phyloP scores from a whole-genome alignment of 139 green algal species.

The Chlorella sp. region DNA sequence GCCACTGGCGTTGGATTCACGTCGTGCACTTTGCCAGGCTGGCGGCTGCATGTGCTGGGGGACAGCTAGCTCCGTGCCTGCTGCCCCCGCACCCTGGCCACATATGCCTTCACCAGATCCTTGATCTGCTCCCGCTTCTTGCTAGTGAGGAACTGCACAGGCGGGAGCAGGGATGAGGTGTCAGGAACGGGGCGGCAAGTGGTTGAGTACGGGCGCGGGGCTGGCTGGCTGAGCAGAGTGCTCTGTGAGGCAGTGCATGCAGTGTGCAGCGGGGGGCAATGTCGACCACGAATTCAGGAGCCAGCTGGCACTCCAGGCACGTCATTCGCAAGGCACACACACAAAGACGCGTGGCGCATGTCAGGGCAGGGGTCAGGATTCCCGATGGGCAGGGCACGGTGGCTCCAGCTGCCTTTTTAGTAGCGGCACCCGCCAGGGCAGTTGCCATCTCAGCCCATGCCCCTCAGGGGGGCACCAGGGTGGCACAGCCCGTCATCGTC shows the following conservation, averaged over 20 bases:
- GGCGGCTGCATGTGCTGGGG: no score
- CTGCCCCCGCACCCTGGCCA: background rate
- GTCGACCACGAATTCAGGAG: background rate
- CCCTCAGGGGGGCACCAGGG: no score
- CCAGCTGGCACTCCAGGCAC: background rate
- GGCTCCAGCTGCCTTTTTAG: no score
- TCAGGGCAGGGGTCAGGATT: background rate
- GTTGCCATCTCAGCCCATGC: no score
- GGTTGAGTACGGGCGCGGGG: background rate
- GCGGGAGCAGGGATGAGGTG: background rate
- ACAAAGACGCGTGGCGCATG: background rate
- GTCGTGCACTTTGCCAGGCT: no score
- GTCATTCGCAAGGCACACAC: background rate
- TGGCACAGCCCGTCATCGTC: no score
- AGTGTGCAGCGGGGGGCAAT: background rate
- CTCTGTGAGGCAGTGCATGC: background rate
- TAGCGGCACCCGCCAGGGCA: background rate
- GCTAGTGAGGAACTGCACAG: slow-evolving; percentile 16
- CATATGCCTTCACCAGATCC: slow-evolving; percentile 48
- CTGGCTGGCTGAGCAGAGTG: no score
- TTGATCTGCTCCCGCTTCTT: slow-evolving; percentile 39
- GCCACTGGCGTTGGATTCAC: no score
- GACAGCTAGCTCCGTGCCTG: no score
- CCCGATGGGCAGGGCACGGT: background rate
- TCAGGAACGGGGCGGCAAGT: background rate